Evolutionary conservation across 805 yeast species (phyloP), one percentile per base, ranked within the genome.

Genomic region (Saturnispora ahearnii): DNA sequence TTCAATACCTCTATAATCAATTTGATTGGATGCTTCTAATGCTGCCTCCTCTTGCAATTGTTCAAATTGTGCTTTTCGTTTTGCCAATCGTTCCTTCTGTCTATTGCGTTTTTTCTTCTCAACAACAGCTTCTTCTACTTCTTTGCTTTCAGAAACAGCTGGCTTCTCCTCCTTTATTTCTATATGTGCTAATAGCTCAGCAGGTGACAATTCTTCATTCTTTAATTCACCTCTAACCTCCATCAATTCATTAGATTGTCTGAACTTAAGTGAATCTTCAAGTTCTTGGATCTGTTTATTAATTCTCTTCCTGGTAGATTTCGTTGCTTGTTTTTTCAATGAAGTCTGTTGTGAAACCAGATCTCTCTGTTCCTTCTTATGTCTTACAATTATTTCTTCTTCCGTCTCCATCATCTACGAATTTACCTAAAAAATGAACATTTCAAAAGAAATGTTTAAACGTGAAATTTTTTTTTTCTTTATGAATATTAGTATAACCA

Each of bases 41-140:
- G 71, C 70, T 0, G 97, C 96, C 55, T 86, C 82, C 29, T 74
- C 77, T 36, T 56, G 78, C 74, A 46, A 85, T 70, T 45, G 71
- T 71, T 78, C 81, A 18, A 81, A 73, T 51, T 82, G 84, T 1
- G 84, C 87, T 44, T 87, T 81, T 51, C 96, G 73, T 61, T 75
- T 79, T 0, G 91, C 95, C 24, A 88, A 62, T 58, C 86, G 74
- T 60, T 89, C 97, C 66, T 84, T 87, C 55, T 87, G 93, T 49
- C 97, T 74, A 62, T 91, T 91, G 44, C 91, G 73, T 58, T 78
- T 79, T 36, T 54, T 54, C 46, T 48, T 48, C 4, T 45, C 41
- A 43, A 55, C 53, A n/a, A 38, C 41, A 40, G 18, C 43, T 15
- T 21, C n/a, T n/a, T 31, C 24, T 4, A 46, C 51, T 13, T 29